Evolutionary conservation across 2,329 filamentous ascomycete genomes (phyloP), one percentile per base, ranked within the genome.

Genomic region (Escovopsis sp.): DNA sequence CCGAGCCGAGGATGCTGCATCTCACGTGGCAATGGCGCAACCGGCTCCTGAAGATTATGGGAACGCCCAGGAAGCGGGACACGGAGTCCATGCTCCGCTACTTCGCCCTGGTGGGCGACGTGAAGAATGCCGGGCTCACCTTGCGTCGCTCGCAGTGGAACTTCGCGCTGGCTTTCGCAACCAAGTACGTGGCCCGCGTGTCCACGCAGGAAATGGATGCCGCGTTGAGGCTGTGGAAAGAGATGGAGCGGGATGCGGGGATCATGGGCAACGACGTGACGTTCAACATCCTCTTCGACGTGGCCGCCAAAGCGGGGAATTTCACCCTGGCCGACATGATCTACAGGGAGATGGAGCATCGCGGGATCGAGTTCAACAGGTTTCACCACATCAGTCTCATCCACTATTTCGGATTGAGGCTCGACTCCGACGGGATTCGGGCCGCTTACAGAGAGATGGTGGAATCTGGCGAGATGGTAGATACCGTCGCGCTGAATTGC

Each of bases 221-320:
- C 5, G 80, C 85, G 0, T 67, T 98, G 38, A 73, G 77, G 39
- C 62, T 93, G 23, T 98, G 89, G 88, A 78, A 75, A 49, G 79
- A 91, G 53, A 96, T 96, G 87, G 91, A 98, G 60, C 70, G 74
- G 38, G 65, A 76, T 4, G 78, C 79, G 2, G 72, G 74, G 1
- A 59, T 86, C 12, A 64, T 65, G 50, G 80, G 74, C 33, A 83
- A 82, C 51, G 70, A 77, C 39, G 80, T 87, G n/a, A 94, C 89
- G 0, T 93, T 98, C 61, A 94, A 91, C 56, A 82, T 95, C 38
- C 71, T 98, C 11, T 95, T 94, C 52, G 84, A 95, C 55, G 74
- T 86, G 10, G 86, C 91, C 1, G 76, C 85, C 51, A 93, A 91
- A 59, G 78, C 85, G 0, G 83, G 84, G 34, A 91, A 93, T 55